Evolutionary conservation across 306 rosid genomes (phyloP), one percentile per base, ranked within the genome.

Genomic region (Gynostemma pentaphyllum): DNA sequence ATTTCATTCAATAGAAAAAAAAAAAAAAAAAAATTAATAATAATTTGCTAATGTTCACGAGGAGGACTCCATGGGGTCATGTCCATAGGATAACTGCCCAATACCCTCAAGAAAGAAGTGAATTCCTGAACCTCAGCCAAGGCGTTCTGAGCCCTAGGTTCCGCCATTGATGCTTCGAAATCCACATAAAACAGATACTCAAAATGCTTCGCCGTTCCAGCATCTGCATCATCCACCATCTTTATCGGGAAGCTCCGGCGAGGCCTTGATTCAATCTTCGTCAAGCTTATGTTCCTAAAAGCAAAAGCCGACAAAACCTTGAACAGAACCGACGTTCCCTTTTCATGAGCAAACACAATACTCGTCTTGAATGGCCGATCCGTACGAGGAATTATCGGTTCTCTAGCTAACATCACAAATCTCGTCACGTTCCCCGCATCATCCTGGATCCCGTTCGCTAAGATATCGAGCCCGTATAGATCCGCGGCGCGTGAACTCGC

Each of bases 91-190:
- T 94, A 94, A 67, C 99, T 88, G 0, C 99, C 99, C 64, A 94
- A 68, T 0, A 94, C 99, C 68, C 99, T 76, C 76, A 94, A 76
- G 78, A 94, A 94, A 0, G 97, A 86, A 0, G 99, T 88, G 80
- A 86, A 94, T 23, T 94, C 99, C 83, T 94, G 99, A 8, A 94
- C 97, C 71, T 94, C 97, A 0, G 99, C 95, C 63, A 94, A 40
- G 7, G 99, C 99, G 41, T 94, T 86, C 68, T 94, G 99, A 0
- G 99, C 97, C 65, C 94, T 79, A 1, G 82, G 84, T 7, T 94
- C 99, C 28, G 99, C 99, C 99, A 94, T 84, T 0, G 99, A 94
- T 0, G 99, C 97, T 28, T 94, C 99, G 61, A 94, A 94, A 69
- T 94, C 99, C 1, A 88, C 95, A 39, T 94, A 94, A 62, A 94